phyloP scores from a whole-genome alignment of 305 asterid genomes.

The Solanum hybrid region DNA sequence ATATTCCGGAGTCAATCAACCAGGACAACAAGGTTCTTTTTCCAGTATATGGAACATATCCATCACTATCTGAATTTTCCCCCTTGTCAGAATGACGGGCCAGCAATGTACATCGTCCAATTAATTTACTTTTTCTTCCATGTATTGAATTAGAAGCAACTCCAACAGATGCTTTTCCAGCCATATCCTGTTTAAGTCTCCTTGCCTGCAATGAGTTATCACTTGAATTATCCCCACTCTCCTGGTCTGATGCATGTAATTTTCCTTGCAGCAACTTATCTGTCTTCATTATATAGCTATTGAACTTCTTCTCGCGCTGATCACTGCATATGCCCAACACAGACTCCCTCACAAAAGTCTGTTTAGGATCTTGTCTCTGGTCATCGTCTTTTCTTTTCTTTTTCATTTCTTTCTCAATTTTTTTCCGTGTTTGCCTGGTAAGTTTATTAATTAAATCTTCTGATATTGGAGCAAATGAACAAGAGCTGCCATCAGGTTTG shows the following conservation, averaged over 20 bases:
- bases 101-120: slow-evolving; percentile 81
- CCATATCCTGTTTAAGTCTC: slow-evolving; percentile 11
- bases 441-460: slow-evolving; percentile 78
- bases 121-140: slow-evolving; percentile 56
- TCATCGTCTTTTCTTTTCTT: slow-evolving; percentile 55
- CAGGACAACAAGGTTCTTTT: slow-evolving; percentile 84
- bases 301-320: slow-evolving; percentile 23
- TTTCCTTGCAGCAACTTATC: slow-evolving; percentile 26
- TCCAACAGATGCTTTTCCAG: slow-evolving; percentile 14
- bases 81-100: slow-evolving; percentile 66
- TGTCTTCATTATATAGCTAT: slow-evolving; percentile 23
- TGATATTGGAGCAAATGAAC: slow-evolving; percentile 58
- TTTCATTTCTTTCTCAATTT: slow-evolving; percentile 74
- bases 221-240: slow-evolving; percentile 17
- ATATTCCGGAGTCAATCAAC: slow-evolving; percentile 72
- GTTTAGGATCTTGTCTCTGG: slow-evolving; percentile 25
- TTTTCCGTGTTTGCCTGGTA: slow-evolving; percentile 87
- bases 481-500: slow-evolving; percentile 32
- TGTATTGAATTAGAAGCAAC: slow-evolving; percentile 33
- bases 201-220: slow-evolving; percentile 13
- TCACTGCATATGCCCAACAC: slow-evolving; percentile 28
- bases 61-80: slow-evolving; percentile 47
- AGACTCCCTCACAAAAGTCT: slow-evolving; percentile 22
- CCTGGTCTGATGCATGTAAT: slow-evolving; percentile 22
- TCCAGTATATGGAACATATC: slow-evolving; percentile 64